A percentile compares a stretch with the other conserved stretches of the same genome.
Evolutionary conservation across 2,329 filamentous ascomycete genomes (phyloP).

Genomic region (Fusarium brachygibbosum): DNA sequence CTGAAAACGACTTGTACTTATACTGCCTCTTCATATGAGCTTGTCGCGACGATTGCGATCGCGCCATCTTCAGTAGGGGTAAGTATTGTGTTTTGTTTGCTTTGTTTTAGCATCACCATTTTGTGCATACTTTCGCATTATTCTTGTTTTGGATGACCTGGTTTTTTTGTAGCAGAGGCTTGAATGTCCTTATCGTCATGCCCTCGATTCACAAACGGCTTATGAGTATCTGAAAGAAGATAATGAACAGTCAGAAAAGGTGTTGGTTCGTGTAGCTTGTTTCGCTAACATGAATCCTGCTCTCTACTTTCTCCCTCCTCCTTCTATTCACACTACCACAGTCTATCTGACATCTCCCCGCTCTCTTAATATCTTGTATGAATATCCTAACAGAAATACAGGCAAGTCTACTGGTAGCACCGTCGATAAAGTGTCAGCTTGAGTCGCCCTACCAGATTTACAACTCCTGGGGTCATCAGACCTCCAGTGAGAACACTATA

Average conservation of each 20-base stretch:
- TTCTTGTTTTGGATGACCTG: background rate
- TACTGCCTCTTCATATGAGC: conserved; percentile 12
- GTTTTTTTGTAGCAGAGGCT: background rate
- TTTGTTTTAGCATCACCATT: conserved; percentile 4
- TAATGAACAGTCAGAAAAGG: background rate
- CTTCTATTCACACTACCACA: background rate
- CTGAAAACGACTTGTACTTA: background rate
- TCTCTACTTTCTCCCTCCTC: background rate
- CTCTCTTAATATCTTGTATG: background rate
- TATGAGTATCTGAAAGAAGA: conserved; percentile 9
- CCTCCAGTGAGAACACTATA: conserved; percentile 31
- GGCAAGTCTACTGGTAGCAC: conserved; percentile 1
- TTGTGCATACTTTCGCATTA: conserved; percentile 1
- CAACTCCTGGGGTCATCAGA: conserved; percentile 38
- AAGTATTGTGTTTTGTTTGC: conserved; percentile 30
- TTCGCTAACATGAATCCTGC: conserved; percentile 11
- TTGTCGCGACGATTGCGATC: conserved; percentile 22
- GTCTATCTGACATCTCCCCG: background rate
- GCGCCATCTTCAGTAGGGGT: conserved; percentile 39
- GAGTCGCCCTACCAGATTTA: conserved; percentile 14
- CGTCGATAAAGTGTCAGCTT: conserved; percentile 2
- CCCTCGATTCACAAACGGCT: background rate
- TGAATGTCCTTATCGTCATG: background rate
- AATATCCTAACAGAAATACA: conserved; percentile 17
- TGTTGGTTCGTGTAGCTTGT: conserved; percentile 10